Evolutionary conservation across 2,329 filamentous ascomycete genomes (phyloP), one percentile per base, ranked within the genome.

Genomic region (Leptographium procerum): DNA sequence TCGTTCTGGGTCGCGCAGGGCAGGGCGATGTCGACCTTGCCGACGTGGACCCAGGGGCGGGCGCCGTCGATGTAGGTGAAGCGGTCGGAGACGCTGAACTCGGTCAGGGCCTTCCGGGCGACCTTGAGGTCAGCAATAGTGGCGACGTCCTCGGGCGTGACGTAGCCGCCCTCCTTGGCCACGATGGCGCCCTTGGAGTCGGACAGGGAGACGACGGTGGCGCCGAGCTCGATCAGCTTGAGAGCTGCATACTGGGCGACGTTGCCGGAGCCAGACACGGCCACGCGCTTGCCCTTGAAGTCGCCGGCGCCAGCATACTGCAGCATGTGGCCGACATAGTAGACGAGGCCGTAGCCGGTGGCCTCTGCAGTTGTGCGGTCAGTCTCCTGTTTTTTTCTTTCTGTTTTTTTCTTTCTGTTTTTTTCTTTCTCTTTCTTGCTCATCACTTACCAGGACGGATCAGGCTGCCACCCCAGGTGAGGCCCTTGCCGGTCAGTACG

Each of bases 1-100:
- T 99, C 94, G 80, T 99, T 99, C 81, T 99, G 91, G 61, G 94
- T 97, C 47, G 94, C 94, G 68, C 83, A 91, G 57, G 94, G 94
- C 59, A 97, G 87, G 36, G 89, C 94, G 64, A 97, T 82, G 72
- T 97, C 92, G 70, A 97, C 86, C 70, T 87, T 84, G 71, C 86
- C 89, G 69, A 92, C 88, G 77, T 96, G 88, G 64, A 84, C 80
- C 94, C 94, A 99, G 65, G 94, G 94, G 48, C 94, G 86, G 56
- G 84, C 91, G 65, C 91, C 91, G 65, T 86, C 84, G 65, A 96
- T 77, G 81, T 95, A 97, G 75, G 85, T 87, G 84, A 89, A 92
- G 72, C 84, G 83, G 70, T 80, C 73, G 69, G 74, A 74, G 71
- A 80, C 78, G 65, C 26, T 77, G 66, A 92, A 83, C 63, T 84